Base-by-base conservation (phyloP, 805 yeast genomes). In the Wickerhamiella galacta region DNA sequence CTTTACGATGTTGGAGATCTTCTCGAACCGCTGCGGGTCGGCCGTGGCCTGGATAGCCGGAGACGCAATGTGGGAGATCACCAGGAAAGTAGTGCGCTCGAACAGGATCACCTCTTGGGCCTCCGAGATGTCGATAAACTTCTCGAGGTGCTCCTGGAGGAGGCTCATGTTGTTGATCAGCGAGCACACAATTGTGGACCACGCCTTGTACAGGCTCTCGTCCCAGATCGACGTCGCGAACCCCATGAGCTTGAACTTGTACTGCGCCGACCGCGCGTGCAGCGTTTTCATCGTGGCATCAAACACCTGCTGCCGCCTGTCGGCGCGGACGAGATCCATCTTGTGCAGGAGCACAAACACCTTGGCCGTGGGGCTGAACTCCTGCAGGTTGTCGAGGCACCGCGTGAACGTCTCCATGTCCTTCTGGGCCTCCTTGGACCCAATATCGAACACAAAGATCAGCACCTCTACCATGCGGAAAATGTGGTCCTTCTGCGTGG, bases 181-280 rank as follows among this genome's bases (percentile, higher is more conserved):
- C 2, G 95, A 78, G 49, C 96, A 85, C 22, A 90, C 95, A 38
- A 90, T 87, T 31, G 75, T 79, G 2, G 94, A 80, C 98, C 98
- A 90, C 1, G 98, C 98, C 53, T 79, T 85, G 53, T 87, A 90
- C 37, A 87, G 61, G 48, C 87, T 73, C 53, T 87, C 96, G 57
- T 87, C 95, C 96, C 96, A 87, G 36, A 87, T 87, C 1, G 94
- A 80, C 0, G 96, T 90, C 4, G 95, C 87, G 51, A 83, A 87
- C 2, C 95, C 95, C 11, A 70, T 68, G 28, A 82, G 60, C 29
- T 69, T 61, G 56, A 82, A 81, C 2, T 69, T 66, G 47, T 57
- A 74, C 14, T 81, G 80, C 34, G 69, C 62, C 3, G 93, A 75
- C 11, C 80, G 76, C 31, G 70, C 73, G 43, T 74, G 76, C 39